These are phyloP conservation scores for Jaapia argillacea DNA, from an alignment of 768 basidiomycete genomes.

Conservation along the genomic window DNA sequence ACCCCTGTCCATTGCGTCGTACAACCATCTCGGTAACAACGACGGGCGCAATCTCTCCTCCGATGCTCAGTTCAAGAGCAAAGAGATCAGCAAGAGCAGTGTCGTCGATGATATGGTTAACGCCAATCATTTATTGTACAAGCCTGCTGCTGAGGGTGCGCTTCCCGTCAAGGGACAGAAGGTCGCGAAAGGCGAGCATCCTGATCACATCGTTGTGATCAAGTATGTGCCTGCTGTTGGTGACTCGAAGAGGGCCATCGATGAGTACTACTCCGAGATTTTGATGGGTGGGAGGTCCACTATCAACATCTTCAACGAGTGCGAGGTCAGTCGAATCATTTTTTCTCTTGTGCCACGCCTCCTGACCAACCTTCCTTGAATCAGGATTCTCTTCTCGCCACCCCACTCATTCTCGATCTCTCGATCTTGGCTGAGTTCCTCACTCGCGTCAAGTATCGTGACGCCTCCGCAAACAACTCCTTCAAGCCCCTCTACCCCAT, in stretches of 20 bases:
- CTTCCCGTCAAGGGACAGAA: slow-evolving; percentile 37
- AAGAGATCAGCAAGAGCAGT: slow-evolving; percentile 96
- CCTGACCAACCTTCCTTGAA: slow-evolving; percentile 5
- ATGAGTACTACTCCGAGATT: slow-evolving; percentile 98
- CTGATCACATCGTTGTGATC: slow-evolving; percentile 95
- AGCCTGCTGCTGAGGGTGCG: slow-evolving; percentile 53
- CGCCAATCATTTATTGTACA: slow-evolving; percentile 83
- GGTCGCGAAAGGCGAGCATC: slow-evolving; percentile 84
- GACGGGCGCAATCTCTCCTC: slow-evolving; percentile 89
- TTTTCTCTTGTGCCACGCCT: slow-evolving; percentile 2
- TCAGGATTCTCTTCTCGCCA: slow-evolving; percentile 92
- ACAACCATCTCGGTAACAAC: slow-evolving; percentile 99
- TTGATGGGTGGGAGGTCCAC: slow-evolving; percentile 91
- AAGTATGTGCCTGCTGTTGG: slow-evolving; percentile 96
- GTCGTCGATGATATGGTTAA: slow-evolving; percentile 99
- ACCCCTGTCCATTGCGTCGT: slow-evolving; percentile 92
- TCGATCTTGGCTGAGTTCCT: slow-evolving; percentile 89
- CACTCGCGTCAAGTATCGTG: slow-evolving; percentile 86
- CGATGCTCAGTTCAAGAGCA: slow-evolving; percentile 91
- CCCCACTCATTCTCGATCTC: slow-evolving; percentile 91
- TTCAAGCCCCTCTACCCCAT: slow-evolving; percentile 86
- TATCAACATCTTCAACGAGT: slow-evolving; percentile 97
- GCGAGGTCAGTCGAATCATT: slow-evolving; percentile 50
- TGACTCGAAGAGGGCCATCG: slow-evolving; percentile 97
- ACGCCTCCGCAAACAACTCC: slow-evolving; percentile 37